Evolutionary conservation across 2,329 filamentous ascomycete genomes (phyloP), one percentile per base, ranked within the genome.

Genomic region (Hypoxylon sp.): DNA sequence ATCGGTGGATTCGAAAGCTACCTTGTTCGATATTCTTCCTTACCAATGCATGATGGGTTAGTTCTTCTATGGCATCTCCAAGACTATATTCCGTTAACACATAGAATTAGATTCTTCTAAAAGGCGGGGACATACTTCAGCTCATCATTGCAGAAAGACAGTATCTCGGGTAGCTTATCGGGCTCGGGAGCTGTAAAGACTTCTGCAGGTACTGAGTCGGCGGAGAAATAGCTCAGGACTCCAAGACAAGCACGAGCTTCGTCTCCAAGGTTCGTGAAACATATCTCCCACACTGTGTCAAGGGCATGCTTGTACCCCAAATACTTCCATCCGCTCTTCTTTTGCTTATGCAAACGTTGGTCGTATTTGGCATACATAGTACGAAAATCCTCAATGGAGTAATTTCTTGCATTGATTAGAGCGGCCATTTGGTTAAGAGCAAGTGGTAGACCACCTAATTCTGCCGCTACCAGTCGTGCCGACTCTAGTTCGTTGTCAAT

Each of bases 371-470:
- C 23, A 5, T 60, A 60, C 25, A 50, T 21, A 2, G n/a, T 6
- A 21, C 34, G 21, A 19, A 60, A 60, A 6, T 51, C 23, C 23
- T 14, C 9, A 11, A 60, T 45, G 10, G 46, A 32, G 6, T 43
- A 45, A 34, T 32, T 43, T n/a, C 57, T 60, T 13, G 57, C 46
- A 19, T 60, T 60, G 10, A 60, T 51, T 10, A 60, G 28, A 30
- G 57, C 57, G 6, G 57, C 57, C 57, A 60, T 60, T 45, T 60
- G 57, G 14, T 60, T 60, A n/a, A 60, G 46, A 45, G 57, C 57
- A 21, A 60, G 57, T 23, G 57, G 57, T 9, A 60, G 30, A n/a
- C 57, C 57, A n/a, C 57, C 57, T 13, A 60, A 45, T 34, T 49
- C n/a, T 10, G 23, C 36, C 9, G 57, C n/a, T 19, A 60, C 48